These are phyloP conservation scores for Psidium friedrichsthalianum DNA, from an alignment of 345 rosid genomes.

Conservation along the genomic window DNA sequence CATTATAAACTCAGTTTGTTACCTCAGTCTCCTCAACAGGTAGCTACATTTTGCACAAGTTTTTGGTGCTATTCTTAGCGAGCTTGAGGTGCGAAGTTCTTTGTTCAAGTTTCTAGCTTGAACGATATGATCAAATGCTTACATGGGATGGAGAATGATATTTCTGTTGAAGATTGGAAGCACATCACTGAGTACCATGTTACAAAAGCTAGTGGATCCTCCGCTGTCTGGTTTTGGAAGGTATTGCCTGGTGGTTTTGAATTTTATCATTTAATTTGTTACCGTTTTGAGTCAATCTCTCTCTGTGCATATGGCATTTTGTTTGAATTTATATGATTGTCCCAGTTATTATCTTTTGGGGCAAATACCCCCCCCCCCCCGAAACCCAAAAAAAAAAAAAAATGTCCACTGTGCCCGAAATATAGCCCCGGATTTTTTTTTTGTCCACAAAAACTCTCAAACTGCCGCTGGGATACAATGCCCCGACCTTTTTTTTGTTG, in stretches of 20 bases:
- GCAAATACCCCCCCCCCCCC: too few species aligned
- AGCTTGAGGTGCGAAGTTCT: slow-evolving; percentile 12
- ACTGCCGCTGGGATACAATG: too few species aligned
- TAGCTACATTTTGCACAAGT: slow-evolving; percentile 52
- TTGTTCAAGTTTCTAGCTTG: slow-evolving; percentile 50
- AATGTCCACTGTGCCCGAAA: too few species aligned
- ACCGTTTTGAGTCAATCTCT: not conserved
- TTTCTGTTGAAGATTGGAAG: slow-evolving; percentile 55
- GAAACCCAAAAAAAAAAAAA: too few species aligned
- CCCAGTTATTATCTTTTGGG: not conserved
- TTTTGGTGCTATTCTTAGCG: slow-evolving; percentile 53
- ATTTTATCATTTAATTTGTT: not conserved
- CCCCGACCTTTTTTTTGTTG: too few species aligned
- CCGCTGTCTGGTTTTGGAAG: slow-evolving; percentile 93
- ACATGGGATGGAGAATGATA: slow-evolving; percentile 56
- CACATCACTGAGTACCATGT: slow-evolving; percentile 54
- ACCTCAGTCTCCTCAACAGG: slow-evolving; percentile 58
- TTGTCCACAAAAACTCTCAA: too few species aligned
- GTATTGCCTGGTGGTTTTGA: slow-evolving; percentile 14
- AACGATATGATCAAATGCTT: slow-evolving; percentile 93
- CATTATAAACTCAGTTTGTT: slow-evolving; percentile 53
- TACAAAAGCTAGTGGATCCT: slow-evolving; percentile 60
- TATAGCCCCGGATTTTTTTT: too few species aligned
- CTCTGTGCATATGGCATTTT: not conserved
- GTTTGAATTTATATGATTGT: not conserved